phyloP scores from a whole-genome alignment of 495 filamentous ascomycete genomes.

The Podospora fimiseda region DNA sequence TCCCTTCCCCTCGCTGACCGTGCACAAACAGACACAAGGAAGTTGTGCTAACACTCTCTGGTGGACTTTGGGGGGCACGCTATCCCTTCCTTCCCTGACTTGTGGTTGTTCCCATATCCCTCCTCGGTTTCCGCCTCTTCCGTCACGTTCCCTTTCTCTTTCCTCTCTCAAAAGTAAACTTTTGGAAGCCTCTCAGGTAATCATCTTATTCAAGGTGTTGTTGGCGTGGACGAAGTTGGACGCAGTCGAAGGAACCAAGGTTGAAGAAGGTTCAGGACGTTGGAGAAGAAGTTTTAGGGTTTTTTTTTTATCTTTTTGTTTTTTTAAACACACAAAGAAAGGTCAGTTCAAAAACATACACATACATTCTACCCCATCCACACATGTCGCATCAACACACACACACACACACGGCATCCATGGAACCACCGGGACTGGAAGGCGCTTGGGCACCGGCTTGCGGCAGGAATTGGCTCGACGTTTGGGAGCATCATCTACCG shows the following conservation, averaged over 20 bases:
- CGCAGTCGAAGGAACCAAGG: slow-evolving; percentile 16
- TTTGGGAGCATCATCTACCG: not conserved
- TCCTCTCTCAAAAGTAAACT: slow-evolving; percentile 15
- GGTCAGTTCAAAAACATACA: not conserved
- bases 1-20: too few relatives aligned
- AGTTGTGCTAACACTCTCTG: not conserved
- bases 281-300: slow-evolving; percentile 6
- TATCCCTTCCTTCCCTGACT: slow-evolving; percentile 22
- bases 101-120: slow-evolving; percentile 7
- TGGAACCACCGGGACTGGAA: not conserved
- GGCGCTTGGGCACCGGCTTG: not conserved
- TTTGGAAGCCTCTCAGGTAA: slow-evolving; percentile 13
- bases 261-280: slow-evolving; percentile 3
- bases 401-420: not conserved
- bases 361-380: too few relatives aligned
- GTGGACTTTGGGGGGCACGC: slow-evolving; percentile 14
- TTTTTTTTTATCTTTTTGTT: not conserved
- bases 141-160: slow-evolving; percentile 21
- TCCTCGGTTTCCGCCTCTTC: slow-evolving; percentile 26
- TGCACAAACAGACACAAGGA: not conserved
- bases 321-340: not conserved
- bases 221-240: slow-evolving; percentile 26
- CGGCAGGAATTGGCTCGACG: not conserved
- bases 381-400: too few relatives aligned
- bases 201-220: slow-evolving; percentile 26